Evolutionary conservation across 78 protist genomes (phyloP).

Genomic region (slime mould (Dictyostelium discoideum)): DNA sequence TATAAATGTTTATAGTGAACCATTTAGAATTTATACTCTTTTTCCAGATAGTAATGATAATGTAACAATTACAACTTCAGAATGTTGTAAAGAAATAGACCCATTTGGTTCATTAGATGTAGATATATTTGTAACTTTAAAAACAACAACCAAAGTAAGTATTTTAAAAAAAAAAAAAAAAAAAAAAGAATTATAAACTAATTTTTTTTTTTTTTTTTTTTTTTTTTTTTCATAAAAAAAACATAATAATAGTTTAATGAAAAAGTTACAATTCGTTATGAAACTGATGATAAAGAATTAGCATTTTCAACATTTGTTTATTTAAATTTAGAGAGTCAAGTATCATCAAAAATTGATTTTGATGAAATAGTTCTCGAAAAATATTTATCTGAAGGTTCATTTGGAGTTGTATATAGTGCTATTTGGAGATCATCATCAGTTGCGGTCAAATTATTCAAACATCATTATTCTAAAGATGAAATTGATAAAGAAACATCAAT

Average conservation of each 20-base stretch:
- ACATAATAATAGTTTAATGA: not conserved
- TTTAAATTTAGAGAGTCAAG: slow-evolving; percentile 7
- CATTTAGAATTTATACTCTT: not conserved
- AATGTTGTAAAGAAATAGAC: not conserved
- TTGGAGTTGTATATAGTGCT: slow-evolving; percentile 46
- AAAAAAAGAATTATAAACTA: not conserved
- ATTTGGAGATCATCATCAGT: slow-evolving; percentile 48
- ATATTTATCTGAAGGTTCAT: slow-evolving; percentile 40
- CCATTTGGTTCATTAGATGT: not conserved
- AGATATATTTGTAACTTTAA: not conserved
- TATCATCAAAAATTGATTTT: slow-evolving; percentile 32
- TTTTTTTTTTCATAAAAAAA: too few species aligned
- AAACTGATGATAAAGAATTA: not conserved
- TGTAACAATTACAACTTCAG: not conserved
- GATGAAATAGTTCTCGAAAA: slow-evolving; percentile 8
- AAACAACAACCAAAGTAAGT: not conserved
- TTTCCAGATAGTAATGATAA: not conserved
- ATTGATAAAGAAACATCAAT: not conserved
- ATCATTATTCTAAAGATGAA: not conserved
- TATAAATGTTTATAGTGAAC: not conserved
- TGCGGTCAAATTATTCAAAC: slow-evolving; percentile 37
- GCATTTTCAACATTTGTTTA: slow-evolving; percentile 32
- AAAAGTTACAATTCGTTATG: not conserved
- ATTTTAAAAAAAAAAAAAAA: not conserved
- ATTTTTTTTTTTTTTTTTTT: too few species aligned